phyloP scores from a whole-genome alignment of 257 asterid species.

The Craterostigma plantagineum region DNA sequence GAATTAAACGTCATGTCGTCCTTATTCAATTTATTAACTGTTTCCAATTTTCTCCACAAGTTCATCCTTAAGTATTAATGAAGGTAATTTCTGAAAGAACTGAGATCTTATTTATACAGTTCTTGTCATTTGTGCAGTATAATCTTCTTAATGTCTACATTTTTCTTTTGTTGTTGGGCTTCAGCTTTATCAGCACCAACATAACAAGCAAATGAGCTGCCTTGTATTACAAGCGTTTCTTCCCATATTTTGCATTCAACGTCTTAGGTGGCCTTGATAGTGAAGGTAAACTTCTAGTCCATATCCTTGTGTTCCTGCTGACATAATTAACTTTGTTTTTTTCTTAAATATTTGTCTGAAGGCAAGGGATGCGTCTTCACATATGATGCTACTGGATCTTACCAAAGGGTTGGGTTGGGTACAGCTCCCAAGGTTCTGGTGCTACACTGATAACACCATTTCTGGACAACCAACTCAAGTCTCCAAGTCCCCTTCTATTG shows the following conservation, averaged over 20 bases:
- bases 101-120: too few relatives aligned
- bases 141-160: not conserved
- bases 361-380: slow-evolving; percentile 97
- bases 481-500: slow-evolving; percentile 44
- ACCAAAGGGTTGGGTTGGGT: slow-evolving; percentile 91
- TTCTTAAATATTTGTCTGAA: slow-evolving; percentile 7
- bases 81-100: too few relatives aligned
- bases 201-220: slow-evolving; percentile 93
- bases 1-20: too few relatives aligned
- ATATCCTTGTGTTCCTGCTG: too few relatives aligned
- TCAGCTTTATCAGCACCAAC: slow-evolving; percentile 80
- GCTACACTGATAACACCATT: slow-evolving; percentile 84
- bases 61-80: too few relatives aligned
- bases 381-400: slow-evolving; percentile 89
- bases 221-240: slow-evolving; percentile 76
- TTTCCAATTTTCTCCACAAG: too few relatives aligned
- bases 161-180: not conserved
- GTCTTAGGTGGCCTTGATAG: slow-evolving; percentile 86
- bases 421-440: slow-evolving; percentile 95
- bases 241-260: slow-evolving; percentile 74
- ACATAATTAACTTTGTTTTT: not conserved
- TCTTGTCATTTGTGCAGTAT: too few relatives aligned
- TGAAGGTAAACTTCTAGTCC: slow-evolving; percentile 33
- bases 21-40: too few relatives aligned
- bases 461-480: slow-evolving; percentile 64